These are phyloP conservation scores for Amphicarpaea edgeworthii DNA, from an alignment of 306 rosid species.

Conservation along the genomic window DNA sequence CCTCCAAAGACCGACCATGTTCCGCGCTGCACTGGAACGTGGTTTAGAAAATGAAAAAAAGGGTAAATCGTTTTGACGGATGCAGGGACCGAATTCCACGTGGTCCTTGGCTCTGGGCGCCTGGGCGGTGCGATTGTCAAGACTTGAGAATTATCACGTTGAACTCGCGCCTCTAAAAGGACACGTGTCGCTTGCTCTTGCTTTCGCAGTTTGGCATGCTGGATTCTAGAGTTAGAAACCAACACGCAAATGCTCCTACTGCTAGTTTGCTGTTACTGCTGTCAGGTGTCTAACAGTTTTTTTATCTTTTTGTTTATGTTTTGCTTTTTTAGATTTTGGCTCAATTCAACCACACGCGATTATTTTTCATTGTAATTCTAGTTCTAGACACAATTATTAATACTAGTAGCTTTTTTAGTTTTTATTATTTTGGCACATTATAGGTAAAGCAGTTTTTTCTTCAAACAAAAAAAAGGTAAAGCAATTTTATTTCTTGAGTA, in stretches of 20 bases:
- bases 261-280: neutral
- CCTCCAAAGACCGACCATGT: slow-evolving; percentile 48
- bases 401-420: neutral
- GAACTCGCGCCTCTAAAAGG: neutral
- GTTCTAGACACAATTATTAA: neutral
- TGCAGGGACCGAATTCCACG: slow-evolving; percentile 16
- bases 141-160: slow-evolving; percentile 26
- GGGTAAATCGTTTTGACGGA: neutral
- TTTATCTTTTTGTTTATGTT: neutral
- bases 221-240: neutral
- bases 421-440: neutral
- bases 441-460: too few species aligned
- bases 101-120: neutral
- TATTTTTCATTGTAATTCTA: neutral
- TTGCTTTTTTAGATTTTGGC: neutral
- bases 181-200: slow-evolving; percentile 31
- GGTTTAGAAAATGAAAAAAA: neutral
- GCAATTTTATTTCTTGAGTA: too few species aligned
- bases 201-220: neutral
- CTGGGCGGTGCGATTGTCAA: slow-evolving; percentile 47
- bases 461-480: too few species aligned
- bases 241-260: slow-evolving; percentile 32
- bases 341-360: neutral
- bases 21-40: slow-evolving; percentile 52
- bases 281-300: slow-evolving; percentile 25